Percentiles rank a stretch among this genome's conserved stretches.
Evolutionary conservation across 345 rosid genomes (phyloP).

Genomic region (Anacardium occidentale): DNA sequence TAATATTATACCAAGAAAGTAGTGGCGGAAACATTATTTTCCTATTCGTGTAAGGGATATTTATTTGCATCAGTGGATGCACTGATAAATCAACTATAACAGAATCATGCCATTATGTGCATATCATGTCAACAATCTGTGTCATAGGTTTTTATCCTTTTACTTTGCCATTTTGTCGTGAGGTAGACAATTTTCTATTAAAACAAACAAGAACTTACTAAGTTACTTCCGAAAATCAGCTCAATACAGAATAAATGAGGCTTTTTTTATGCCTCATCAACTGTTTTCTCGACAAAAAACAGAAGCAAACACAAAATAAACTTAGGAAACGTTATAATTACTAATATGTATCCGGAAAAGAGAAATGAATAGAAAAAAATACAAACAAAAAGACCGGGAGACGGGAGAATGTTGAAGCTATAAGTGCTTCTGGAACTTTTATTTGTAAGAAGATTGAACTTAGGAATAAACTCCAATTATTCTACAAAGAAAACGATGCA

Average conservation of each 20-base stretch:
- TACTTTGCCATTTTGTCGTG: not conserved
- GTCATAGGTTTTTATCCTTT: too few species aligned
- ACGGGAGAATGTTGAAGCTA: not conserved
- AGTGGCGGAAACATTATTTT: not conserved
- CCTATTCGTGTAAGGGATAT: not conserved
- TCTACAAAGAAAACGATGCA: not conserved
- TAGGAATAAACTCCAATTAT: not conserved
- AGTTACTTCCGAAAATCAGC: not conserved
- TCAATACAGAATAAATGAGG: not conserved
- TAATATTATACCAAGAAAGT: slow-evolving; percentile 4
- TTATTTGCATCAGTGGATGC: not conserved
- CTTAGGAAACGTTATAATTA: not conserved
- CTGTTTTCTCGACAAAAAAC: slow-evolving; percentile 5
- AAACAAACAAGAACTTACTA: not conserved
- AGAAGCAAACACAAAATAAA: not conserved
- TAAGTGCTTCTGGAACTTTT: not conserved
- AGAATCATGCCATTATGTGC: not conserved
- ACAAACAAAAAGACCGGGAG: not conserved
- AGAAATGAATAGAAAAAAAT: not conserved
- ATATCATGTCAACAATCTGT: not conserved
- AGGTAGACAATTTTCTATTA: not conserved
- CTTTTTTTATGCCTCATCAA: slow-evolving; percentile 4
- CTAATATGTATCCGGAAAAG: too few species aligned
- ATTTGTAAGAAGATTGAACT: not conserved
- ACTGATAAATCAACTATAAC: not conserved